Conservation (phyloP, 352 stramenopile species). For the Phytophthora rubi region DNA sequence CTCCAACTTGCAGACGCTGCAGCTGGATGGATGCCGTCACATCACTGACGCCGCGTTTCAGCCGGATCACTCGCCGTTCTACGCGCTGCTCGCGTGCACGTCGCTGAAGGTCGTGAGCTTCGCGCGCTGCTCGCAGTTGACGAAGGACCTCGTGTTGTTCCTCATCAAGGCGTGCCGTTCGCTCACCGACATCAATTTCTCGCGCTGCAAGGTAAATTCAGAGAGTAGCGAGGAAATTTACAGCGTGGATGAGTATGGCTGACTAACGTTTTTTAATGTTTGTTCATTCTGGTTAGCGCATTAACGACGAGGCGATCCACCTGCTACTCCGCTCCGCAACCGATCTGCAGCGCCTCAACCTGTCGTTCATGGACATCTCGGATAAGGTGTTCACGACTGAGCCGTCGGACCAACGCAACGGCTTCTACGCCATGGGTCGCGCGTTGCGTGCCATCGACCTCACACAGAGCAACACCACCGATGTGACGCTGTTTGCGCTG, state of each 20-base stretch:
- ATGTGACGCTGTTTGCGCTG: conserved; percentile 67
- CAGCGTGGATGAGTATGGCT: conserved; percentile 4
- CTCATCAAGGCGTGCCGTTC: conserved; percentile 80
- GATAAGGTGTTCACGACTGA: conserved; percentile 72
- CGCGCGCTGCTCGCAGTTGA: conserved; percentile 85
- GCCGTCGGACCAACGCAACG: conserved; percentile 43
- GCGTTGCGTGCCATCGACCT: conserved; percentile 67
- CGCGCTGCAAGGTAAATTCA: conserved; percentile 72
- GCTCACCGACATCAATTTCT: conserved; percentile 82
- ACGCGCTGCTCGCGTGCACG: conserved; percentile 70
- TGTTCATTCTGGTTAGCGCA: conserved; percentile 44
- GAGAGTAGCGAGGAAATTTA: not conserved
- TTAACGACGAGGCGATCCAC: conserved; percentile 78
- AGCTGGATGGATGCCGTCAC: conserved; percentile 86
- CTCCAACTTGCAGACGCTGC: conserved; percentile 73
- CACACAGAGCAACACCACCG: conserved; percentile 78
- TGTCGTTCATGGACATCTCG: conserved; percentile 87
- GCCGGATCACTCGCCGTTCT: conserved; percentile 77
- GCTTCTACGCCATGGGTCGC: conserved; percentile 56
- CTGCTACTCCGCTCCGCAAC: conserved; percentile 66
- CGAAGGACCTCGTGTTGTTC: conserved; percentile 75
- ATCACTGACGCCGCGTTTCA: conserved; percentile 90
- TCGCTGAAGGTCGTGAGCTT: conserved; percentile 83
- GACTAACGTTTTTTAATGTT: not conserved
- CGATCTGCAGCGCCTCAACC: conserved; percentile 68